Conservation (phyloP, 495 filamentous ascomycete species). For the Trichoderma virens region DNA sequence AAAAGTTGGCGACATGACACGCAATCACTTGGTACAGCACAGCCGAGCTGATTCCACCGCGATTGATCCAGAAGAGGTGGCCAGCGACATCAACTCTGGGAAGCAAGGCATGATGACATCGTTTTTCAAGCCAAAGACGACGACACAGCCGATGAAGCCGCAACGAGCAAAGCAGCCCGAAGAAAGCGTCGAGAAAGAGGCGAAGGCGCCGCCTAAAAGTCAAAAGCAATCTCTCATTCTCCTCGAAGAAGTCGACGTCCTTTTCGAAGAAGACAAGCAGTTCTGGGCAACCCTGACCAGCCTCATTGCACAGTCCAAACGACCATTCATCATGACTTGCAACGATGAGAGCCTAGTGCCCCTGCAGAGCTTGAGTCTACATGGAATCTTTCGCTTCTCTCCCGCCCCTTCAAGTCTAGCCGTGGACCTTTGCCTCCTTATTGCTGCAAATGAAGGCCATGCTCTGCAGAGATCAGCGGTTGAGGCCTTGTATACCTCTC, state of each 20-base stretch:
- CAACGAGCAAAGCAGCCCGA: conserved; percentile 13
- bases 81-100: conserved; percentile 52
- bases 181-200: conserved; percentile 18
- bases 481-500: conserved; percentile 58
- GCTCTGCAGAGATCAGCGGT: conserved; percentile 60
- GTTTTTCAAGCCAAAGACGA: conserved; percentile 60
- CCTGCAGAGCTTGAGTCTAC: conserved; percentile 57
- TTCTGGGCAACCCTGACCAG: conserved; percentile 81
- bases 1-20: conserved; percentile 91
- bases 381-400: conserved; percentile 80
- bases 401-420: conserved; percentile 60
- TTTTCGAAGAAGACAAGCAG: conserved; percentile 90
- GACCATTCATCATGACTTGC: conserved; percentile 92
- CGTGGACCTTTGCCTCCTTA: conserved; percentile 69
- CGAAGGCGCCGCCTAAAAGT: conserved; percentile 34
- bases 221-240: conserved; percentile 95
- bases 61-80: conserved; percentile 32
- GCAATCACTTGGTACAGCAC: conserved; percentile 74
- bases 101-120: conserved; percentile 71
- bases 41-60: conserved; percentile 22
- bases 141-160: conserved; percentile 21
- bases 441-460: conserved; percentile 90
- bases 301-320: conserved; percentile 73
- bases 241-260: conserved; percentile 86
- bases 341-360: conserved; percentile 78